Conservation (phyloP, 2,329 filamentous ascomycete genomes). For the Paecilomyces fulvus region DNA sequence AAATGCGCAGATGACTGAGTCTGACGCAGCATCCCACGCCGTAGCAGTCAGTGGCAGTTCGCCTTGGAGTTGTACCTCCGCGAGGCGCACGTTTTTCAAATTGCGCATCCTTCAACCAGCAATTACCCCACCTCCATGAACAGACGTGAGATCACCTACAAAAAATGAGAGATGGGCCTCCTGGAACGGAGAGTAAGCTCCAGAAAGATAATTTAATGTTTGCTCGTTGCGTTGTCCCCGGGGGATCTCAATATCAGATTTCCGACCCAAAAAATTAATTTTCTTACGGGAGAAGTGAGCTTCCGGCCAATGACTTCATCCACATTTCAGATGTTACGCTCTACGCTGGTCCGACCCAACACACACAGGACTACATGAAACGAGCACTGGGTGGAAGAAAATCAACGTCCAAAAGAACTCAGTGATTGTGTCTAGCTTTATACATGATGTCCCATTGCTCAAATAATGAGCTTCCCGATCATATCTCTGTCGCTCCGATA, state of each 20-base stretch:
- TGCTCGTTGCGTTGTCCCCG: constrained; percentile 3
- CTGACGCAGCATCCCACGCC: constrained; percentile 75
- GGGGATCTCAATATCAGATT: constrained; percentile 16
- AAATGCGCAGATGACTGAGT: constrained; percentile 73
- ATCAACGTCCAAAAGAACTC: constrained; percentile 11
- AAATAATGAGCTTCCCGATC: constrained; percentile 7
- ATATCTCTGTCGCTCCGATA: constrained; percentile 7
- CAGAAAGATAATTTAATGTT: neutral
- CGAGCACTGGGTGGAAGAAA: neutral
- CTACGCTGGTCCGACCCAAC: constrained; percentile 7
- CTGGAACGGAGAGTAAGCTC: neutral
- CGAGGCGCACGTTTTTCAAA: constrained; percentile 67
- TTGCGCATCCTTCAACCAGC: constrained; percentile 63
- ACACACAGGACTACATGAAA: constrained; percentile 9
- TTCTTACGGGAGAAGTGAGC: constrained; percentile 22
- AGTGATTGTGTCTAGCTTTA: constrained; percentile 30
- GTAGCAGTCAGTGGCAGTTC: constrained; percentile 62
- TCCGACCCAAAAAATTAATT: constrained; percentile 30
- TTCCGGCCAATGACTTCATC: constrained; percentile 36
- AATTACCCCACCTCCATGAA: constrained; percentile 30
- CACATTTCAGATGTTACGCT: constrained; percentile 21
- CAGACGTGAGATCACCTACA: constrained; percentile 6
- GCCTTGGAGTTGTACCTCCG: constrained; percentile 52
- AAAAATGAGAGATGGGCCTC: neutral
- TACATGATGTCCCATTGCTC: constrained; percentile 28